Percentiles rank a stretch among this genome's conserved stretches.
phyloP scores from a whole-genome alignment of 345 rosid species.

The Gossypium australe region DNA sequence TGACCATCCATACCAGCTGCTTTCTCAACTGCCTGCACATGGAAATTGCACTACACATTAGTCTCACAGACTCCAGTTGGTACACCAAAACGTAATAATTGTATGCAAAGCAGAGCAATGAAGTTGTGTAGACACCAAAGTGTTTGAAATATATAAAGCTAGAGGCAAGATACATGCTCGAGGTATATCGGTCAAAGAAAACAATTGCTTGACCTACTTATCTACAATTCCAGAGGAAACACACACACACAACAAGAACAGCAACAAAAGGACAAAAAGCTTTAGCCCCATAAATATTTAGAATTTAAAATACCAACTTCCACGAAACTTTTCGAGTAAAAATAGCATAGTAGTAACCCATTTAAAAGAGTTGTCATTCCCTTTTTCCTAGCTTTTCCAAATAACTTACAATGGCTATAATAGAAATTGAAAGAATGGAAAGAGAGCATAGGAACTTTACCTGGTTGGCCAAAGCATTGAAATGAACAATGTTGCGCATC shows the following conservation, averaged over 20 bases:
- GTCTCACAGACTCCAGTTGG: neutral
- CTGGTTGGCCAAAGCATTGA: constrained; percentile 94
- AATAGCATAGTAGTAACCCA: neutral
- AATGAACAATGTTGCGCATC: constrained; percentile 99
- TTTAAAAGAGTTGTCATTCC: neutral
- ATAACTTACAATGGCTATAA: neutral
- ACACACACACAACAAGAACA: neutral
- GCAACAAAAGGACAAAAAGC: neutral
- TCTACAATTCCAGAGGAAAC: no score
- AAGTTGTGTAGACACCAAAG: neutral
- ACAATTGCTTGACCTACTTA: neutral
- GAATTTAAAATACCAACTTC: neutral
- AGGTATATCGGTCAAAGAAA: neutral
- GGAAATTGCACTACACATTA: neutral
- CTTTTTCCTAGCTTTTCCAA: neutral
- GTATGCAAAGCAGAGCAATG: neutral
- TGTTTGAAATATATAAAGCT: neutral
- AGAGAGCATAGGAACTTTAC: constrained; percentile 25
- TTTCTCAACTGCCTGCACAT: constrained; percentile 82
- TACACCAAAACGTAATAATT: neutral
- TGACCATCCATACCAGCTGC: constrained; percentile 99
- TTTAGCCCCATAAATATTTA: neutral
- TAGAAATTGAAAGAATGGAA: neutral
- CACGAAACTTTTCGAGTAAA: neutral
- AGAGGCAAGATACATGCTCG: neutral